Evolutionary conservation across 164 flowering plant genomes (phyloP).

Genomic region (Umbilicus rupestris): DNA sequence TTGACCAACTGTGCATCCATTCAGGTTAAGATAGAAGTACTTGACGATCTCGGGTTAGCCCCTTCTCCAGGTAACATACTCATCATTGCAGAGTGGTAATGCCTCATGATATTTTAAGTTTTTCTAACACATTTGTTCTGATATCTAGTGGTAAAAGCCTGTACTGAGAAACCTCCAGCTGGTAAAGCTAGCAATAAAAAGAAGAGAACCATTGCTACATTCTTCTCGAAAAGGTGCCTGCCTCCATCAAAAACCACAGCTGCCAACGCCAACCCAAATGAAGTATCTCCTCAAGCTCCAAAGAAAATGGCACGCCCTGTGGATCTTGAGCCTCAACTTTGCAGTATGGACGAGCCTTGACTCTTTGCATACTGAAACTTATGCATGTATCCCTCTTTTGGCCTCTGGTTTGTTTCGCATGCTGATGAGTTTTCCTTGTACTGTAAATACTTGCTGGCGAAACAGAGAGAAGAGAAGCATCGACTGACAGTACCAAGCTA

Average conservation of each 20-base stretch:
- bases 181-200: conserved; percentile 27
- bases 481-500: too few relatives aligned
- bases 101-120: neutral
- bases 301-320: conserved; percentile 10
- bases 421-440: too few relatives aligned
- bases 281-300: conserved; percentile 29
- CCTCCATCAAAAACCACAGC: conserved; percentile 40
- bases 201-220: conserved; percentile 46
- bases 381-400: neutral
- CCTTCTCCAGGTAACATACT: conserved; percentile 49
- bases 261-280: conserved; percentile 13
- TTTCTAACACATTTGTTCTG: neutral
- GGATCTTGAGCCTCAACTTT: neutral
- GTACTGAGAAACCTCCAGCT: conserved; percentile 10
- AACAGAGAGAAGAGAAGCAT: too few relatives aligned
- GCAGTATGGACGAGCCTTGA: neutral
- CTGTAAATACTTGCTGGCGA: too few relatives aligned
- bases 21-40: conserved; percentile 76
- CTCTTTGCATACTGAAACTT: neutral
- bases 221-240: conserved; percentile 72
- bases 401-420: neutral
- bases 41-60: conserved; percentile 53
- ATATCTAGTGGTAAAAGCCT: neutral
- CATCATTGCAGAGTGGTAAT: neutral
- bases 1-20: conserved; percentile 2